These are phyloP conservation scores for Dryadomyces sulphureus DNA, from an alignment of 2,329 filamentous ascomycete species.

Conservation along the genomic window DNA sequence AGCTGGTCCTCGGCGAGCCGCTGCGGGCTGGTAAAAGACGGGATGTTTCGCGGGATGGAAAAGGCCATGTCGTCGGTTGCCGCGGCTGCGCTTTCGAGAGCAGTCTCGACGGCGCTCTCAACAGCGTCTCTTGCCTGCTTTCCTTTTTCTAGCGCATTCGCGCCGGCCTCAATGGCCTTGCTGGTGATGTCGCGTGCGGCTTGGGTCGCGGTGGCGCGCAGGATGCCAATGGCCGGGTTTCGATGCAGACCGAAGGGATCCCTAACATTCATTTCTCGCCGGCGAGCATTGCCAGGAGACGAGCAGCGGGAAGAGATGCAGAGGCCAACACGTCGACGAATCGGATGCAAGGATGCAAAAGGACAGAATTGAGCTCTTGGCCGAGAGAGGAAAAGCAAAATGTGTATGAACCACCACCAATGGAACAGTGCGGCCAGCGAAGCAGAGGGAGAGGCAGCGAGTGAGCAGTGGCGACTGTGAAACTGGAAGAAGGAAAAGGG, in stretches of 20 bases:
- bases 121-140: constrained; percentile 19
- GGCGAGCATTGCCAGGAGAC: constrained; percentile 5
- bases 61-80: constrained; percentile 41
- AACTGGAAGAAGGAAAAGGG: background rate
- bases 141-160: constrained; percentile 29
- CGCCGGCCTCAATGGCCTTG: constrained; percentile 32
- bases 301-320: background rate
- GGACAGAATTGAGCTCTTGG: background rate
- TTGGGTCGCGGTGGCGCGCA: constrained; percentile 32
- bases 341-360: background rate
- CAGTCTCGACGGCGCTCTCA: constrained; percentile 9
- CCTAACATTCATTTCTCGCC: constrained; percentile 23
- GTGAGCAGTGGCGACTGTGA: background rate
- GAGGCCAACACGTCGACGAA: no score
- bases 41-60: constrained; percentile 53
- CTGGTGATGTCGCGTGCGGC: constrained; percentile 28
- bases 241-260: constrained; percentile 26
- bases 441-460: background rate
- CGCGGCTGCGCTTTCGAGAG: constrained; percentile 6
- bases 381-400: background rate
- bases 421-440: background rate
- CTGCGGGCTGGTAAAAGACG: constrained; percentile 50
- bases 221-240: constrained; percentile 24
- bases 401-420: background rate
- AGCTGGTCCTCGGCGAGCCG: constrained; percentile 49